phyloP scores from a whole-genome alignment of 2,329 filamentous ascomycete genomes.

The Fonsecaea multimorphosa region DNA sequence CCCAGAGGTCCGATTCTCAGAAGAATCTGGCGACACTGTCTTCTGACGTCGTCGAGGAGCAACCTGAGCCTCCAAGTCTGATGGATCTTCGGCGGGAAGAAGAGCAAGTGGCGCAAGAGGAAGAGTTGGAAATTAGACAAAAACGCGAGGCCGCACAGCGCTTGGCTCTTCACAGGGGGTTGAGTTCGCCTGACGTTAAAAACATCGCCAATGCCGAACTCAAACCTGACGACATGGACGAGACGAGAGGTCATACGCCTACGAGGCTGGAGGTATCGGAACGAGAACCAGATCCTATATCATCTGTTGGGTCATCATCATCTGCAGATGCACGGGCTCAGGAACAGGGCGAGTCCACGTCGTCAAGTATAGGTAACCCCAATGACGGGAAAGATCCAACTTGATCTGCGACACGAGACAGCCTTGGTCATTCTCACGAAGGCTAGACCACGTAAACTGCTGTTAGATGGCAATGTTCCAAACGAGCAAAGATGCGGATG shows the following conservation, averaged over 20 bases:
- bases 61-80: constrained; percentile 53
- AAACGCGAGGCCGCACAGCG: constrained; percentile 62
- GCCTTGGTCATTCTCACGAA: background rate
- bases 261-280: background rate
- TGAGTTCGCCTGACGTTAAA: constrained; percentile 24
- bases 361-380: background rate
- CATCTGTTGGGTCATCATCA: background rate
- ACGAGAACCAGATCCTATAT: constrained; percentile 6
- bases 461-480: background rate
- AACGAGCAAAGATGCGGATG: background rate
- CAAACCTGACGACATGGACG: constrained; percentile 12
- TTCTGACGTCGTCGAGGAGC: constrained; percentile 21
- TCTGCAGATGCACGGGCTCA: background rate
- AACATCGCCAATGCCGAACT: constrained; percentile 13
- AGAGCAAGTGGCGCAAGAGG: constrained; percentile 58
- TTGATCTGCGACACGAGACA: background rate
- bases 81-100: constrained; percentile 65
- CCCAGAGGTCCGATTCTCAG: constrained; percentile 43
- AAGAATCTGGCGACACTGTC: constrained; percentile 34
- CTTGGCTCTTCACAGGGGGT: constrained; percentile 61
- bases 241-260: background rate
- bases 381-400: constrained; percentile 22
- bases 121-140: constrained; percentile 61
- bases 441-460: background rate
- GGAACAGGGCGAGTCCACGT: constrained; percentile 1